phyloP scores from a whole-genome alignment of 768 basidiomycete genomes.

The Hemileccinum rubropunctum region DNA sequence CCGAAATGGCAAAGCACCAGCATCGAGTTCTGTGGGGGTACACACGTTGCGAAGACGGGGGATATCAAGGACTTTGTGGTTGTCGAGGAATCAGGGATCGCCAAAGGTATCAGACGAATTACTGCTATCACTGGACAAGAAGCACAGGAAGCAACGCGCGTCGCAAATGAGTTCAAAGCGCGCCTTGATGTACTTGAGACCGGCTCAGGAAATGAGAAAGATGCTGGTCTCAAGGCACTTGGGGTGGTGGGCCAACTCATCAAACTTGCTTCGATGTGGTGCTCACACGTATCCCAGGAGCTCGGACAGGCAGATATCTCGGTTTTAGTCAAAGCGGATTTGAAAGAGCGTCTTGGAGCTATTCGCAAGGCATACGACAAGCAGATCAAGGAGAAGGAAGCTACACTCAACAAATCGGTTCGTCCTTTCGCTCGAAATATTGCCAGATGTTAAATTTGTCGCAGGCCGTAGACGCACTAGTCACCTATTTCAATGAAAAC shows the following conservation, averaged over 20 bases:
- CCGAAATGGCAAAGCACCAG: slow-evolving; percentile 89
- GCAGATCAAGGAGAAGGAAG: slow-evolving; percentile 77
- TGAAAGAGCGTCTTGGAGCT: slow-evolving; percentile 68
- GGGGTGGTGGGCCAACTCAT: slow-evolving; percentile 53
- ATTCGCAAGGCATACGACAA: slow-evolving; percentile 85
- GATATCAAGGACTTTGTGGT: slow-evolving; percentile 97
- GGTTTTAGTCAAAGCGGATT: slow-evolving; percentile 71
- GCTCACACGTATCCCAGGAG: slow-evolving; percentile 51
- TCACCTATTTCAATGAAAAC: slow-evolving; percentile 75
- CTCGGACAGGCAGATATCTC: slow-evolving; percentile 89
- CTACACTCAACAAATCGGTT: slow-evolving; percentile 75
- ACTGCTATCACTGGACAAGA: slow-evolving; percentile 94
- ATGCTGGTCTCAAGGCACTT: slow-evolving; percentile 80
- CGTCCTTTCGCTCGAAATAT: slow-evolving; percentile 13
- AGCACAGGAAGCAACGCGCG: slow-evolving; percentile 75
- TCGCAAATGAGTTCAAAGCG: slow-evolving; percentile 59
- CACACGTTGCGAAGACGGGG: slow-evolving; percentile 96
- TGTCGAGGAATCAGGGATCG: slow-evolving; percentile 94
- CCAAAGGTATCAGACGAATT: slow-evolving; percentile 95
- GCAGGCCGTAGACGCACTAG: slow-evolving; percentile 69
- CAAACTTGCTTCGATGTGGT: not conserved
- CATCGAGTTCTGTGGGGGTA: slow-evolving; percentile 98
- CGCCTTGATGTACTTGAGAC: slow-evolving; percentile 61
- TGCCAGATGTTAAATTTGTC: not conserved
- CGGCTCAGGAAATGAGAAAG: slow-evolving; percentile 75